These are phyloP conservation scores for Aspergillus bertholletiae DNA, from an alignment of 495 filamentous ascomycete genomes.

Conservation along the genomic window DNA sequence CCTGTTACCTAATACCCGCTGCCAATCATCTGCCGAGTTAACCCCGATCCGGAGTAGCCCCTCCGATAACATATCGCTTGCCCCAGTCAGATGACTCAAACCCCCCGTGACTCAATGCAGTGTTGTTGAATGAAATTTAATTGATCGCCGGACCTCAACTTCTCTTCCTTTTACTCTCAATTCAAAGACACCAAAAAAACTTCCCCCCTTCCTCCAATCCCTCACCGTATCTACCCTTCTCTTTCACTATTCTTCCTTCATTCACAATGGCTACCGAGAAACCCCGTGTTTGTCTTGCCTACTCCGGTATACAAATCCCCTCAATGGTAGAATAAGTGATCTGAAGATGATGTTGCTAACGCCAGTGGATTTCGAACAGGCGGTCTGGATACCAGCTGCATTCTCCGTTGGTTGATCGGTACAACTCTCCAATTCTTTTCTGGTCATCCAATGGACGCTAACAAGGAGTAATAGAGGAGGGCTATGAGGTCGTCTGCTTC, in stretches of 20 bases:
- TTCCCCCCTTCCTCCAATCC: neutral
- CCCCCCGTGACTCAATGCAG: neutral
- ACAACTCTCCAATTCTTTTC: neutral
- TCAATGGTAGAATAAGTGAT: neutral
- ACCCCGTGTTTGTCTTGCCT: conserved; percentile 16
- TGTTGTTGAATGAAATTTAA: neutral
- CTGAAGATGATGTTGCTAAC: neutral
- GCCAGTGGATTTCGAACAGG: conserved; percentile 1
- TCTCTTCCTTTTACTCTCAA: neutral
- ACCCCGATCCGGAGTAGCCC: neutral
- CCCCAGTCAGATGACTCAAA: neutral
- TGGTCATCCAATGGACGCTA: neutral
- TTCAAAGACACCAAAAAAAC: neutral
- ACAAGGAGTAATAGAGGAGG: conserved; percentile 8
- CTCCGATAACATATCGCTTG: neutral
- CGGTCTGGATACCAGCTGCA: conserved; percentile 16
- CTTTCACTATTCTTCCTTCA: neutral
- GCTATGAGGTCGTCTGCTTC: conserved; percentile 16
- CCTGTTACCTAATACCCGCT: neutral
- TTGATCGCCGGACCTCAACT: neutral
- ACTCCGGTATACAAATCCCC: conserved; percentile 8
- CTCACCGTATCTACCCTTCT: too few relatives aligned
- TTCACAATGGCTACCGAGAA: conserved; percentile 11
- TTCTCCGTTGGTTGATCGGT: conserved; percentile 16
- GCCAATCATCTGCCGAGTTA: neutral